phyloP scores from a whole-genome alignment of 2,329 filamentous ascomycete genomes.

The Arachnopeziza araneosa region DNA sequence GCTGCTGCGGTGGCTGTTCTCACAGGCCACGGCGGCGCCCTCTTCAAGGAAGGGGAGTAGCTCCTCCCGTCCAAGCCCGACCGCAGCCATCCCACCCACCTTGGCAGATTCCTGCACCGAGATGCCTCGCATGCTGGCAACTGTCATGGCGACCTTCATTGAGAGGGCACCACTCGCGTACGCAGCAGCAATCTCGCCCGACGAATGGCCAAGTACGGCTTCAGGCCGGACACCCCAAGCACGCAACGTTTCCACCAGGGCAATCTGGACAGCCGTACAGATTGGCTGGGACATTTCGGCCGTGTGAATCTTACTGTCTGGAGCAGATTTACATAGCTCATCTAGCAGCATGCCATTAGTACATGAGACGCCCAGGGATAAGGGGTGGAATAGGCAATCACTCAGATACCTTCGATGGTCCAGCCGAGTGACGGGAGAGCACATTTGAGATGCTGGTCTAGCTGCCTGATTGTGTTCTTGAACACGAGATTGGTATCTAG shows the following conservation, averaged over 20 bases:
- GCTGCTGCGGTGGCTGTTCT: conserved; percentile 19
- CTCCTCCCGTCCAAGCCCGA: conserved; percentile 27
- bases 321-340: conserved; percentile 30
- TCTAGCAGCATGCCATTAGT: too few species aligned
- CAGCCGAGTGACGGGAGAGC: not conserved
- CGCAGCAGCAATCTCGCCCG: conserved; percentile 40
- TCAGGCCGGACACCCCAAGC: conserved; percentile 35
- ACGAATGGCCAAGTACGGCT: conserved; percentile 38
- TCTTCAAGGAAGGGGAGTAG: conserved; percentile 19
- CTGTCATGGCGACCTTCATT: conserved; percentile 30
- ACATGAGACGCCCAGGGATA: too few species aligned
- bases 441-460: not conserved
- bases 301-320: not conserved
- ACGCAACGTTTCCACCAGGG: conserved; percentile 36
- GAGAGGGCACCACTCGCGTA: conserved; percentile 34
- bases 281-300: conserved; percentile 9
- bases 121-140: conserved; percentile 38
- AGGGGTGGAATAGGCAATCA: not conserved
- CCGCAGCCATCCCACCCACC: conserved; percentile 39
- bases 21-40: conserved; percentile 23
- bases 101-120: not conserved
- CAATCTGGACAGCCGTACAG: conserved; percentile 42
- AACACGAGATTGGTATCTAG: not conserved
- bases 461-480: not conserved
- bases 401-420: not conserved